phyloP scores from a whole-genome alignment of 495 filamentous ascomycete genomes.

The Oidiodendron maius region DNA sequence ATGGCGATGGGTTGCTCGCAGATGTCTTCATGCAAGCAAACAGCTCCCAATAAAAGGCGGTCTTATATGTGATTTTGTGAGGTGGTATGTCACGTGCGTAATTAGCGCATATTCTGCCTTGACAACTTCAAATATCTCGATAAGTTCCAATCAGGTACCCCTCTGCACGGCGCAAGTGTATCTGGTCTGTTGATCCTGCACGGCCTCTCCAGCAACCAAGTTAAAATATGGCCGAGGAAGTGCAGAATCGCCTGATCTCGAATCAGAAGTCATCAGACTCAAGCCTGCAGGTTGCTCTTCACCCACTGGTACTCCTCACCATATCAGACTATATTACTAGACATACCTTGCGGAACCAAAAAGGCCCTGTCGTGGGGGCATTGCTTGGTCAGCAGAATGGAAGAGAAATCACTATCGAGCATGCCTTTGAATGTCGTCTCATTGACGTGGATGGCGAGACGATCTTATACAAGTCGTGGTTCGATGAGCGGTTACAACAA shows the following conservation, averaged over 20 bases:
- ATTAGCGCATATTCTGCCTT: no score
- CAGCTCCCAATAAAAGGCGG: no score
- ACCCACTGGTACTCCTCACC: constrained; percentile 90
- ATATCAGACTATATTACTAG: constrained; percentile 96
- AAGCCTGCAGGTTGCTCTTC: constrained; percentile 75
- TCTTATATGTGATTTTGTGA: no score
- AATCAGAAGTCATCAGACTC: constrained; percentile 60
- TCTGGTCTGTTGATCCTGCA: no score
- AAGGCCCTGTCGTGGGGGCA: constrained; percentile 76
- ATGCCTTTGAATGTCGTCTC: constrained; percentile 78
- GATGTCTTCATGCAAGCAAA: no score
- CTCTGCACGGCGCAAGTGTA: no score
- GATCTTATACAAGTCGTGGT: constrained; percentile 63
- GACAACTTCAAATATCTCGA: no score
- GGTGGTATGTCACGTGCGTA: no score
- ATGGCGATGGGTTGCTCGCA: no score
- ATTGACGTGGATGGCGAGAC: constrained; percentile 41
- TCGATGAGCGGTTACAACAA: constrained; percentile 72
- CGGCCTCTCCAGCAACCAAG: background rate
- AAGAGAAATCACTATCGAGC: constrained; percentile 82
- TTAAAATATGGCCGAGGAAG: constrained; percentile 15
- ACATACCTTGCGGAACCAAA: constrained; percentile 68
- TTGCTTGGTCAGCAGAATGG: constrained; percentile 88
- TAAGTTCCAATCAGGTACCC: no score
- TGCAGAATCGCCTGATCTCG: constrained; percentile 35